Percentiles rank a stretch among this genome's conserved stretches.
Conservation (phyloP, 768 basidiomycete genomes). For the Cyclocybe aegerita region DNA sequence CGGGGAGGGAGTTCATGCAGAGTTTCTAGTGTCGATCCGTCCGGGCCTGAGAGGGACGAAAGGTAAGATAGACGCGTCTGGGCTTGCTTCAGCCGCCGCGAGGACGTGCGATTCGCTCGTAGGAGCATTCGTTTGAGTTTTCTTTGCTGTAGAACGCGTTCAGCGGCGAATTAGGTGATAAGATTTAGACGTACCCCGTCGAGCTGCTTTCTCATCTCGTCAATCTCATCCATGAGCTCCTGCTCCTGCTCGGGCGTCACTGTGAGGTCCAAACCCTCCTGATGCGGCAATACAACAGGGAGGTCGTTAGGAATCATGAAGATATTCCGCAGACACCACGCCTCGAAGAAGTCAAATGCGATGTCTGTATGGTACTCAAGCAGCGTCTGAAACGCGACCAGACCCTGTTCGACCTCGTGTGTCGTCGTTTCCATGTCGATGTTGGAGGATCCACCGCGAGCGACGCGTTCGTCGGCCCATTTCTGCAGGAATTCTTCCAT, state of each 20-base stretch:
- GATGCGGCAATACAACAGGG: slow-evolving; percentile 75
- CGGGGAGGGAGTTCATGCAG: slow-evolving; percentile 40
- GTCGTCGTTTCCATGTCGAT: slow-evolving; percentile 54
- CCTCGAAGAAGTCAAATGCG: slow-evolving; percentile 90
- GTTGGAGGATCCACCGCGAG: slow-evolving; percentile 29
- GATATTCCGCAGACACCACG: slow-evolving; percentile 86
- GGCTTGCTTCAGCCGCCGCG: slow-evolving; percentile 45
- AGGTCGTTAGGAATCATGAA: slow-evolving; percentile 73
- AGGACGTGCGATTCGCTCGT: slow-evolving; percentile 50
- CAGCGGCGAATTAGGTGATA: not conserved
- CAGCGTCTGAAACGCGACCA: slow-evolving; percentile 85
- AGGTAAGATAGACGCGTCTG: slow-evolving; percentile 48
- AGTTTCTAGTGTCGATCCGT: slow-evolving; percentile 32
- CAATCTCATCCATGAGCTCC: slow-evolving; percentile 65
- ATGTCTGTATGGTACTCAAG: slow-evolving; percentile 87
- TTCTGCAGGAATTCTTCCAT: slow-evolving; percentile 76
- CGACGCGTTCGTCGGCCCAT: slow-evolving; percentile 69
- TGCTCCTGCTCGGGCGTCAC: slow-evolving; percentile 56
- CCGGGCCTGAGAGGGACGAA: slow-evolving; percentile 13
- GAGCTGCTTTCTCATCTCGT: slow-evolving; percentile 62
- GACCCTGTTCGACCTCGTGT: slow-evolving; percentile 75
- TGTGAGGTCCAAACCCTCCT: slow-evolving; percentile 68
- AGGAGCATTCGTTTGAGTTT: slow-evolving; percentile 55
- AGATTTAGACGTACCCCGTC: slow-evolving; percentile 56
- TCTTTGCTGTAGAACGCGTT: slow-evolving; percentile 50